Evolutionary conservation across 306 rosid genomes (phyloP).

Genomic region (Astragalus glycyphyllos): DNA sequence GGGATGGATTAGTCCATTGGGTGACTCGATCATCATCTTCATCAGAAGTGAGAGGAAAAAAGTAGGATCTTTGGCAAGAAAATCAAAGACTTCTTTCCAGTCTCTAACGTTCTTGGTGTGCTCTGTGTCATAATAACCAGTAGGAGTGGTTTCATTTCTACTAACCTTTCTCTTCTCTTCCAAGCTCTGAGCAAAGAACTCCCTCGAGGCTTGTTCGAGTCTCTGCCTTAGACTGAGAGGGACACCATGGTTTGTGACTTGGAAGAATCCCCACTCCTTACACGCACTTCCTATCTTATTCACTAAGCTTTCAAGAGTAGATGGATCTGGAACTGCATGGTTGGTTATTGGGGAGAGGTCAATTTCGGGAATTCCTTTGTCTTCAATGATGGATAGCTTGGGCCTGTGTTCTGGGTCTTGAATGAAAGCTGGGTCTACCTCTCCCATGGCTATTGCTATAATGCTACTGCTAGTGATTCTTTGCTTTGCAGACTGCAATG

Average conservation of each 20-base stretch:
- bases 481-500: background rate
- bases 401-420: constrained; percentile 65
- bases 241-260: constrained; percentile 62
- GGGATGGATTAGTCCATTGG: constrained; percentile 59
- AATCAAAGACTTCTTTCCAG: constrained; percentile 81
- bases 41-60: constrained; percentile 44
- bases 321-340: background rate
- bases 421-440: constrained; percentile 59
- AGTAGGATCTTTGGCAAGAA: constrained; percentile 48
- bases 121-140: constrained; percentile 70
- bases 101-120: constrained; percentile 78
- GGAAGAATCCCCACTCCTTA: constrained; percentile 58
- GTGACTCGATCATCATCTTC: constrained; percentile 42
- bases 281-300: constrained; percentile 40
- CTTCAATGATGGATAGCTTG: constrained; percentile 30
- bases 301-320: constrained; percentile 27
- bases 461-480: background rate
- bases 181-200: constrained; percentile 61
- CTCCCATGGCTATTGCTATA: constrained; percentile 59
- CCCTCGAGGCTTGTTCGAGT: constrained; percentile 45
- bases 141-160: constrained; percentile 34
- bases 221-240: constrained; percentile 39
- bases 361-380: constrained; percentile 59
- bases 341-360: constrained; percentile 56
- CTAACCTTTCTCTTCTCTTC: constrained; percentile 66